A percentile compares a stretch with the other conserved stretches of the same genome.
These are phyloP conservation scores for Syzygium aromaticum DNA, from an alignment of 345 rosid genomes.

Conservation along the genomic window DNA sequence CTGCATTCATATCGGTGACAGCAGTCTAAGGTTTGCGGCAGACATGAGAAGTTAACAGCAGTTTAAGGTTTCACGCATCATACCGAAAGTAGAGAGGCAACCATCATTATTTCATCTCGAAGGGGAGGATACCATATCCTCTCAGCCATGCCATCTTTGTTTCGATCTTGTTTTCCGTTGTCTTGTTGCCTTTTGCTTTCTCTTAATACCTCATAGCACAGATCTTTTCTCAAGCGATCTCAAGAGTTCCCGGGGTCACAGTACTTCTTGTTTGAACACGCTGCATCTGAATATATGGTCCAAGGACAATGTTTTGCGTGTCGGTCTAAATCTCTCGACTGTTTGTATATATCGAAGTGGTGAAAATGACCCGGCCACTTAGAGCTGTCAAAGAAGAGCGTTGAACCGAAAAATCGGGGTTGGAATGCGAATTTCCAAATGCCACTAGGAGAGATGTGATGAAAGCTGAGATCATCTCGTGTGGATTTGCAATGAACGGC, in stretches of 20 bases:
- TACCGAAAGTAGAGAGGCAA: background rate
- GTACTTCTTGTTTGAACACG: too few relatives aligned
- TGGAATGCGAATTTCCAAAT: too few relatives aligned
- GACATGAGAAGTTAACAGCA: background rate
- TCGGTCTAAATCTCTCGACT: too few relatives aligned
- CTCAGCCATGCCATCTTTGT: background rate
- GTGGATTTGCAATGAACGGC: too few relatives aligned
- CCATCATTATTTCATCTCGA: background rate
- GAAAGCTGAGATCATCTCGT: too few relatives aligned
- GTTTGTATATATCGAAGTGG: too few relatives aligned
- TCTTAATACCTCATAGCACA: background rate
- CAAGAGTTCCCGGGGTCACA: fast-evolving
- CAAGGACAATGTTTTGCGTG: too few relatives aligned
- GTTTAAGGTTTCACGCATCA: background rate
- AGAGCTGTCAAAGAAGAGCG: too few relatives aligned
- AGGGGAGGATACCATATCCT: background rate
- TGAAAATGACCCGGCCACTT: too few relatives aligned
- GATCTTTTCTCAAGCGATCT: fast-evolving
- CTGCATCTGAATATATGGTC: too few relatives aligned
- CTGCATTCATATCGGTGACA: background rate
- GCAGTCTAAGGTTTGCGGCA: background rate
- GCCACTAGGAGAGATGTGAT: too few relatives aligned
- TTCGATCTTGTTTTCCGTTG: fast-evolving
- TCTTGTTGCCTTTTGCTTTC: background rate
- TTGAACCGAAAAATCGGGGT: too few relatives aligned